Evolutionary conservation across 768 basidiomycete species (phyloP), one percentile per base, ranked within the genome.

Genomic region (Leccinum obscurum): DNA sequence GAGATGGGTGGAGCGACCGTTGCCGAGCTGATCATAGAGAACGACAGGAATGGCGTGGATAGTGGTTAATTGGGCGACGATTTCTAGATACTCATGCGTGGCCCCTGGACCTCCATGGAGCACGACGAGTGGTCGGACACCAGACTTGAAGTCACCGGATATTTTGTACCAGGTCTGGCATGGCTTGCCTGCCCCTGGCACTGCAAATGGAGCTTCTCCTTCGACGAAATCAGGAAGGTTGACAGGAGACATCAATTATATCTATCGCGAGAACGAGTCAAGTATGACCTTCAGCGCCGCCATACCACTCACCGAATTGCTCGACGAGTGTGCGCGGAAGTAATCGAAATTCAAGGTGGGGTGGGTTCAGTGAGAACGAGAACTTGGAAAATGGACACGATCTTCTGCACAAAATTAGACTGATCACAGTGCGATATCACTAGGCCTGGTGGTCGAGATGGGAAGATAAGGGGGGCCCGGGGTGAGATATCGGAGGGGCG

Each of bases 81-180:
- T 61, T 39, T 76, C 70, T 17, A 83, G 68, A 66, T 81, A 80
- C 46, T 75, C 68, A 58, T 79, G 78, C n/a, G 74, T 66, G 4
- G 73, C 62, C 3, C 85, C 83, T 13, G 84, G 84, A 8, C 84
- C 85, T 9, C 83, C 84, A 61, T 86, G 85, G 5, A 85, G 72
- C 3, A 75, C 69, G 57, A 86, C 73, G 52, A 85, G 76, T 17
- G 85, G 83, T 7, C 74, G 70, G 32, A 65, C 56, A 14, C 67
- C 64, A 8, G 70, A 66, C 51, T 68, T 65, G 62, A 82, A 75
- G 62, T 82, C 76, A 41, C 82, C 82, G 57, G 78, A 62, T 62
- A 83, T 61, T 68, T 78, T 81, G 77, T 82, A 85, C 79, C 81
- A 83, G 11, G 83, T 83, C 66, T 80, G 69, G 68, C 70, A 73